Conservation (phyloP, 148 eudicot genomes). For the Salicornia ramosissima region DNA sequence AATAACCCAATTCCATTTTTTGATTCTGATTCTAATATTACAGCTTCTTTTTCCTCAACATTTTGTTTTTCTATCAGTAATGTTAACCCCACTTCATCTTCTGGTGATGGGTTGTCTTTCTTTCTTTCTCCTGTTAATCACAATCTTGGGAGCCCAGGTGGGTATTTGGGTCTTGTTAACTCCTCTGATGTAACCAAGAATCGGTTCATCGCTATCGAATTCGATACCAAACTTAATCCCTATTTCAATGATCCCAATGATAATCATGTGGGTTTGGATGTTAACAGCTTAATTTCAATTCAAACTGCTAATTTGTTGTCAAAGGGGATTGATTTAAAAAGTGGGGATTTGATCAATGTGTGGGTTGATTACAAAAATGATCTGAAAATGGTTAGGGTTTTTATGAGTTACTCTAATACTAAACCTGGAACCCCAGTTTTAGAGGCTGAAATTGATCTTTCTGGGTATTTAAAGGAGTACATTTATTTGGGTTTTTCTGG, state of each 20-base stretch:
- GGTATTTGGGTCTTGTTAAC: slow-evolving; percentile 75
- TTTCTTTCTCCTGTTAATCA: slow-evolving; percentile 60
- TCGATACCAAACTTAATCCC: slow-evolving; percentile 61
- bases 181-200: slow-evolving; percentile 57
- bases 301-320: slow-evolving; percentile 35
- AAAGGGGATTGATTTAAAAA: slow-evolving; percentile 49
- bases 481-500: slow-evolving; percentile 83
- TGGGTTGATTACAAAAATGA: slow-evolving; percentile 78
- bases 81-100: slow-evolving; percentile 45
- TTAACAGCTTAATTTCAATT: slow-evolving; percentile 53
- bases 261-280: slow-evolving; percentile 79
- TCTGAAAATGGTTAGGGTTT: slow-evolving; percentile 37
- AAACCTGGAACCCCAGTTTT: slow-evolving; percentile 55
- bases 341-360: slow-evolving; percentile 52
- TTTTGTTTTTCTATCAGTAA: slow-evolving; percentile 59
- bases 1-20: slow-evolving; percentile 52
- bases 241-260: slow-evolving; percentile 61
- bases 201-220: slow-evolving; percentile 72
- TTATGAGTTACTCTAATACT: slow-evolving; percentile 41
- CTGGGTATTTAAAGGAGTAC: slow-evolving; percentile 45
- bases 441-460: slow-evolving; percentile 46
- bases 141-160: slow-evolving; percentile 69
- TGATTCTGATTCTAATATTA: slow-evolving; percentile 39
- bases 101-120: slow-evolving; percentile 75
- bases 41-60: slow-evolving; percentile 68